A percentile compares a stretch with the other conserved stretches of the same genome.
phyloP scores from a whole-genome alignment of 768 basidiomycete species.

The Coprinopsis sp. region DNA sequence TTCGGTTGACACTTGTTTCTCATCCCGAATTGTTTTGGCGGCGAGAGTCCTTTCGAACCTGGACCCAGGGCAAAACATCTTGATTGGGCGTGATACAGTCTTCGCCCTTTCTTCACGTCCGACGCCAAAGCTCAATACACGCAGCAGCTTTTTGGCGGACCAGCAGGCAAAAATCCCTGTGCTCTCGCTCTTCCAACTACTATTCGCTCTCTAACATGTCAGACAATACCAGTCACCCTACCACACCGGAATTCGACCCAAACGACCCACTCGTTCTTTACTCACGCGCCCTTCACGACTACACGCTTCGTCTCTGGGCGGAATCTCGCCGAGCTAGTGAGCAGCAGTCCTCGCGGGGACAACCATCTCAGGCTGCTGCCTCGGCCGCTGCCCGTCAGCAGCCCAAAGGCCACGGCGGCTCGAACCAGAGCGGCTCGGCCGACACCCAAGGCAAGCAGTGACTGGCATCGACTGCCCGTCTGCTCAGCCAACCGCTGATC shows the following conservation, averaged over 20 bases:
- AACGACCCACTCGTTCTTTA: conserved; percentile 48
- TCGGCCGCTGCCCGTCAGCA: conserved; percentile 6
- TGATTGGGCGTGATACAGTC: conserved; percentile 5
- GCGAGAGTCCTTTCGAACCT: too few species aligned
- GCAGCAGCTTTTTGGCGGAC: conserved; percentile 4
- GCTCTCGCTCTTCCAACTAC: conserved; percentile 6
- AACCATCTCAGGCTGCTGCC: conserved; percentile 9
- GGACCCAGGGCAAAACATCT: background rate
- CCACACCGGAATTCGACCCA: conserved; percentile 17
- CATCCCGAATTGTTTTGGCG: conserved; percentile 1
- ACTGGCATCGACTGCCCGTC: background rate
- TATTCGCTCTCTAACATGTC: conserved; percentile 5
- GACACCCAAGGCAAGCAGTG: background rate
- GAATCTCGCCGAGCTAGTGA: conserved; percentile 59
- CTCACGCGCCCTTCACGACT: conserved; percentile 61
- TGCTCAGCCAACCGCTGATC: too few species aligned
- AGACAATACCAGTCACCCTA: conserved; percentile 9
- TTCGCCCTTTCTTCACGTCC: background rate
- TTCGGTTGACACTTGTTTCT: background rate
- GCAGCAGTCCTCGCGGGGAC: conserved; percentile 42
- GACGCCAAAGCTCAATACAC: conserved; percentile 13
- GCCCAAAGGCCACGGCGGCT: conserved; percentile 4
- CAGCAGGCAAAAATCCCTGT: background rate
- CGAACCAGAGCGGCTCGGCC: background rate
- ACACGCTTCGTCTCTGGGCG: conserved; percentile 63